Percentiles rank a stretch among this genome's conserved stretches.
Conservation (phyloP, 169 alveolate species). For the Plasmodium falciparum region DNA sequence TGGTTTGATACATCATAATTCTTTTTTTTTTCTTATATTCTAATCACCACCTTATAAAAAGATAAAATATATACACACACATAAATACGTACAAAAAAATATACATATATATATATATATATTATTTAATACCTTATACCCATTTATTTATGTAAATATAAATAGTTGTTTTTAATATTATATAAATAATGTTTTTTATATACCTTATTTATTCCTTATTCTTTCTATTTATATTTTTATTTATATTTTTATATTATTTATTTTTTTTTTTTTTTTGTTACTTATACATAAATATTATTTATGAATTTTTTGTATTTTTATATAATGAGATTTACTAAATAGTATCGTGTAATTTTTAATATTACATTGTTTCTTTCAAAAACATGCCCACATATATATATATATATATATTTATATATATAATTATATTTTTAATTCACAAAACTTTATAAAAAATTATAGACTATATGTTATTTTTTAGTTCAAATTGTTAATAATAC, state of each 20-base stretch:
- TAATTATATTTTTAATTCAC: neutral
- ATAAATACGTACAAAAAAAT: neutral
- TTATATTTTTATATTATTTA: neutral
- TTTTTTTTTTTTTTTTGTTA: slow-evolving; percentile 2
- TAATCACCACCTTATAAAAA: neutral
- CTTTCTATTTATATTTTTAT: neutral
- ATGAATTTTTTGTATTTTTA: neutral
- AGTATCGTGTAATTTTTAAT: neutral
- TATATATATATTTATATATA: neutral
- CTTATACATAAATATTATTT: neutral
- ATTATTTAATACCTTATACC: too few relatives aligned
- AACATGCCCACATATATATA: neutral
- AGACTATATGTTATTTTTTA: too few relatives aligned
- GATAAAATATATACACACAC: neutral
- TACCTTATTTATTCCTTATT: neutral
- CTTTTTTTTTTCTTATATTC: neutral
- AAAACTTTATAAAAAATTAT: too few relatives aligned
- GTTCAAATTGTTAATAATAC: too few relatives aligned
- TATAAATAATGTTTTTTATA: neutral
- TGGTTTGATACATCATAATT: slow-evolving; percentile 80
- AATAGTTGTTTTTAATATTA: neutral
- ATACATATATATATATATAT: neutral
- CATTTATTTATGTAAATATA: too few relatives aligned
- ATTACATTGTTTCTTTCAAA: neutral
- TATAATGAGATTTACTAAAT: neutral